Evolutionary conservation across 768 basidiomycete species (phyloP), one percentile per base, ranked within the genome.

Genomic region (Leccinum obscurum): DNA sequence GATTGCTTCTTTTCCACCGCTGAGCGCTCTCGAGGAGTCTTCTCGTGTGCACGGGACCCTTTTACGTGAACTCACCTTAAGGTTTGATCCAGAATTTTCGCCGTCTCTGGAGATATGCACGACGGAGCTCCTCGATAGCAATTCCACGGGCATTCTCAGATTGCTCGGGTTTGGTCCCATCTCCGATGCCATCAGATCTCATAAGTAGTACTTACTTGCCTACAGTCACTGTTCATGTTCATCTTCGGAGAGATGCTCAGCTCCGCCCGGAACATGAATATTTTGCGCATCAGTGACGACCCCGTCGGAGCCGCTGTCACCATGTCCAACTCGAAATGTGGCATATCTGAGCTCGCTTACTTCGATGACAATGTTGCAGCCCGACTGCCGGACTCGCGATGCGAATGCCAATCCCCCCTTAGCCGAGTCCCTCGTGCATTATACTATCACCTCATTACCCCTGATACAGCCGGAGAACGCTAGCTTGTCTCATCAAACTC

Each of bases 21-120:
- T 52, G 26, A 44, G 8, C 55, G 30, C 34, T 55, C 22, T 49
- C 46, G 35, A 50, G 34, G 28, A 52, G 13, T 30, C 58, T 65
- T 60, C 58, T 48, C 22, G n/a, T 52, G 54, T 24, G n/a, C 35
- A 59, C 49, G 41, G 30, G 20, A 49, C 37, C 10, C 24, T 30
- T 46, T 68, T 67, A 65, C 66, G 63, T 65, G 60, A 68, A 51
- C 17, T 20, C 4, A 54, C 20, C 41, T 41, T 48, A 57, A 66
- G 56, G 60, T 66, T 66, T 58, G 60, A 56, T 50, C 56, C 34
- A 35, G 46, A 55, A 54, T 4, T 28, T 56, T 59, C 52, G 54
- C 22, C 39, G 52, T 55, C 50, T 28, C 17, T 44, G 49, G 57
- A 51, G 34, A 64, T 22, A 48, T 39, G 30, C 52, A 41, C 30